Evolutionary conservation across 495 filamentous ascomycete genomes (phyloP), one percentile per base, ranked within the genome.

Genomic region (Penicillium coprophilum): DNA sequence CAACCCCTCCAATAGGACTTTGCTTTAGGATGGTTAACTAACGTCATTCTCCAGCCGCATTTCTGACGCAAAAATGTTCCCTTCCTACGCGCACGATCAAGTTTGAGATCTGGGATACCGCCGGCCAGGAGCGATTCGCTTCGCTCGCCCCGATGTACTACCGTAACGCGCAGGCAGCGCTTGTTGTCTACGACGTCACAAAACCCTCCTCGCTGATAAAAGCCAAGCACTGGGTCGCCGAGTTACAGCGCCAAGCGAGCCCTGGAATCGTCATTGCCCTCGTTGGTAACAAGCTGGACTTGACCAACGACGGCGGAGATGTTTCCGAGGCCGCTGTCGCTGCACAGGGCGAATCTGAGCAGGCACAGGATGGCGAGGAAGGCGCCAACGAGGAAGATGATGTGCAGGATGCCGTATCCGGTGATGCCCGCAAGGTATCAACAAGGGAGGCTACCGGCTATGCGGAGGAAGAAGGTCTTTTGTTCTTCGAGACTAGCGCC

Each of bases 21-120:
- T 30, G n/a, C 31, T 46, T 27, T 3, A 47, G 40, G 41, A 59
- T 46, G n/a, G 20, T 36, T 19, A 23, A 53, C 73, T 74, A 69
- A 76, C 70, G 60, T 68, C 57, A 59, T 61, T 24, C 19, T 38
- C 41, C 71, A 97, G 94, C 94, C 64, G 94, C 94, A 61, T 98
- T 98, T 77, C 80, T 98, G 50, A 98, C 94, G 59, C 94, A 98
- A 73, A 97, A 97, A 87, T 96, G 91, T 79, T 90, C 88, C 60
- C 90, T 98, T 21, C 95, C 94, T 17, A 91, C 87, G 63, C 86
- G 94, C 53, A 98, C 91, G 56, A 97, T 98, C 80, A 98, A 98
- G 76, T 98, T 98, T 64, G 94, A 98, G 75, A 98, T 98, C 65
- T 98, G 94, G 94, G 94, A 98, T 82, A 98, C 94, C 5, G 94